Evolutionary conservation across 495 filamentous ascomycete genomes (phyloP), one percentile per base, ranked within the genome.

Genomic region (Achaetomiella virescens): DNA sequence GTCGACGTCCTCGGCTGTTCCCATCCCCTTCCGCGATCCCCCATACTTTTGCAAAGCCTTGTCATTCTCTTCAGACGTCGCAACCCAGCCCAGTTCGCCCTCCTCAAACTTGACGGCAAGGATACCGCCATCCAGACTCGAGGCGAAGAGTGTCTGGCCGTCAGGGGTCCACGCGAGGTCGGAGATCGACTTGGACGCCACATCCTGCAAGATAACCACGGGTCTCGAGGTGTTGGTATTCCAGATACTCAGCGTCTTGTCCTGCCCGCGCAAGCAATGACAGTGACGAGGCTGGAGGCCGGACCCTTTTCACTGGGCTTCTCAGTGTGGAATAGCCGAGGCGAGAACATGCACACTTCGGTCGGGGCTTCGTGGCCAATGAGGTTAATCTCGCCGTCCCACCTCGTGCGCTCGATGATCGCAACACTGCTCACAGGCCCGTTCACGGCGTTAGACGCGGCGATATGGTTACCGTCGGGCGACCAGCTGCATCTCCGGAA

Each of bases 401-500:
- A 99, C 10, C 79, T 82, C 21, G 89, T 85, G 58, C 93, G 87
- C 57, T 95, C 90, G 50, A 97, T 89, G 46, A 99, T 96, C 15
- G 92, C 93, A 11, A 96, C 92, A 0, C 91, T 96, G 72, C 90
- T 96, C 15, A 99, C 93, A 1, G 93, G 93, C 0, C 93, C 93
- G 65, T 99, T 99, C 17, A 91, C 88, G 0, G 93, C 91, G 72
- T 99, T 97, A 8, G 93, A 89, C 24, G 92, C 95, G 1, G 95
- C 95, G 59, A 99, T 97, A 63, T 97, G 93, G 66, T 91, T 88
- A 8, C 93, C 93, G 70, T 99, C 93, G 0, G 93, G 93, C 0
- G 90, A 95, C 93, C 93, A 99, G 3, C 91, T 96, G 62, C 90
- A 96, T 52, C 93, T 81, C 44, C 93, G 82, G 68, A 99, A 99